A percentile compares a stretch with the other conserved stretches of the same genome.
These are phyloP conservation scores for Delonix regia DNA, from an alignment of 306 rosid species.

Conservation along the genomic window DNA sequence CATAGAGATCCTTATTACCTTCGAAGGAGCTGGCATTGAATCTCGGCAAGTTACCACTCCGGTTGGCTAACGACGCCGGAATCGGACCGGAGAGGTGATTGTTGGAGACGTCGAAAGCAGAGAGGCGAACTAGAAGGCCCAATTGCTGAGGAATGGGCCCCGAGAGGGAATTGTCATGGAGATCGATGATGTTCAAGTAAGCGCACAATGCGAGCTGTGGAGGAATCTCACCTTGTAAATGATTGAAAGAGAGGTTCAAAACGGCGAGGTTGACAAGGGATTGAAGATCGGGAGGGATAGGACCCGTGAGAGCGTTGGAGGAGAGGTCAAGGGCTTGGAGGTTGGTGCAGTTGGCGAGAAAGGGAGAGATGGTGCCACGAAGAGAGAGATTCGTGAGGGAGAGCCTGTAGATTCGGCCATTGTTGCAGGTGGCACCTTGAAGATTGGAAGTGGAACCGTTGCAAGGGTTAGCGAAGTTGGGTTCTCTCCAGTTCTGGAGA, in stretches of 20 bases:
- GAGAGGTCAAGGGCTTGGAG: constrained; percentile 95
- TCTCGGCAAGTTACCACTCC: constrained; percentile 70
- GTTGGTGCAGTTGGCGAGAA: constrained; percentile 87
- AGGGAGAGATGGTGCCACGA: constrained; percentile 76
- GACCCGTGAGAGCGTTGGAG: constrained; percentile 71
- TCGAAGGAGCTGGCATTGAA: constrained; percentile 74
- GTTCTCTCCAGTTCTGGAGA: constrained; percentile 72
- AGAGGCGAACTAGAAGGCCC: constrained; percentile 76
- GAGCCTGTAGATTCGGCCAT: constrained; percentile 91
- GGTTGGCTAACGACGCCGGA: constrained; percentile 62
- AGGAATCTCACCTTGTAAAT: constrained; percentile 69
- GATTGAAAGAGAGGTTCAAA: constrained; percentile 76
- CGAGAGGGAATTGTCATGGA: constrained; percentile 69
- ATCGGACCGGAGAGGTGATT: constrained; percentile 83
- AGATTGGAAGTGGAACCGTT: constrained; percentile 77
- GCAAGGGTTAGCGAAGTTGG: constrained; percentile 77
- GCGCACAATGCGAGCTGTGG: constrained; percentile 92
- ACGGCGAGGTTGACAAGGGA: constrained; percentile 84
- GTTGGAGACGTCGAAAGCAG: constrained; percentile 85
- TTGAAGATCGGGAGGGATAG: constrained; percentile 83
- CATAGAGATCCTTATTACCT: constrained; percentile 90
- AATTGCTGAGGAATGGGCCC: constrained; percentile 90
- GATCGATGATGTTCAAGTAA: constrained; percentile 88
- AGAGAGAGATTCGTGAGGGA: constrained; percentile 75
- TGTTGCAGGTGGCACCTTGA: constrained; percentile 87